Base-by-base conservation (phyloP, 139 green algal genomes). In the Picochlorum sp. region DNA sequence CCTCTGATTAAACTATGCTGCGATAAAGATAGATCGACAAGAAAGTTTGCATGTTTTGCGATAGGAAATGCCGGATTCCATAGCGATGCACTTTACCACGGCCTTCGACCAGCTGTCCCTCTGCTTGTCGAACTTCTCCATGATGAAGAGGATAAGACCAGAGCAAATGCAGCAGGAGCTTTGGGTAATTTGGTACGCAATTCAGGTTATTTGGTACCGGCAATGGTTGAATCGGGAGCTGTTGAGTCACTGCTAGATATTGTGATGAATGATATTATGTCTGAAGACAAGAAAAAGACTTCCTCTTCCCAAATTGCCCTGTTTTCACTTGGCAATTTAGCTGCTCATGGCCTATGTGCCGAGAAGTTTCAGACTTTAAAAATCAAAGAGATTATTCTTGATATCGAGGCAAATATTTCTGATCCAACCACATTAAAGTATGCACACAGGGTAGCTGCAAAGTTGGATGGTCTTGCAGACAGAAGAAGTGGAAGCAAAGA, bases 1-100 rank as follows among this genome's bases (percentile, higher is more conserved):
- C 69, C 68, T 9, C 77, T 98, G 16, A 94, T 98, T 2, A 74
- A 85, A 45, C 72, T 83, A 24, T 96, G 88, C 65, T 18, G 30
- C 0, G 91, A 97, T 69, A 22, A 62, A 0, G 91, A 98, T 71
- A 65, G 58, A 13, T 57, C 68, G 14, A 91, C 81, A 8, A 85
- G 92, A 69, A 98, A 97, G 73, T 97, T 96, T 80, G 90, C 92
- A 14, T 96, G 87, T 81, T 98, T 98, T 50, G 92, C 92, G 3
- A 90, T 98, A 45, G 87, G 88, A 55, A 93, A 93, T 57, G 85
- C 86, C 16, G 83, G 75, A 5, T 98, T 96, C 73, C 91, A 98
- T 77, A 89, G 81, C 40, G 68, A 76, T 31, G 60, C 50, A 24
- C 75, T 98, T 28, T 98, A 98, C 57, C 66, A 68, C 18, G 61